Evolutionary conservation across 2,329 filamentous ascomycete genomes (phyloP), one percentile per base, ranked within the genome.

Genomic region (Nannizziopsis barbatae): DNA sequence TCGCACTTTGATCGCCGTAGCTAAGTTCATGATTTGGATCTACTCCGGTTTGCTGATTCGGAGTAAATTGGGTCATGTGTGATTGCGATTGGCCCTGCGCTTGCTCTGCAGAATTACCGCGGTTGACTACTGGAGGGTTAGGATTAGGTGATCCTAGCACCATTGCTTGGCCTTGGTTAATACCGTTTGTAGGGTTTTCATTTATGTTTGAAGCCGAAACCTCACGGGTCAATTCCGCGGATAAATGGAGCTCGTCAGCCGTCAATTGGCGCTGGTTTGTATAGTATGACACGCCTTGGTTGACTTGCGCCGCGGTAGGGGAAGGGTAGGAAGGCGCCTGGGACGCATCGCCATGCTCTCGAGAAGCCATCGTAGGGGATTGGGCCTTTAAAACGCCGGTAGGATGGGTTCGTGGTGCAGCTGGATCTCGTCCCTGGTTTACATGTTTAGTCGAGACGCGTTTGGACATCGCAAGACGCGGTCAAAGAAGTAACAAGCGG

Each of bases 1-100:
- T 82, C 11, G 81, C 77, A 9, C 80, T 79, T 50, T 73, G 74
- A 53, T 83, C 80, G 35, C 74, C 73, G 58, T 75, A 74, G 55
- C 67, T 70, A 54, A 76, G 52, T 44, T 72, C 64, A 46, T 71
- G 66, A 51, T 71, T 68, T 11, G 66, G 68, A 48, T 71, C 69
- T 45, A 68, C 64, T 31, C 65, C 65, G 10, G 68, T 65, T 53
- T 71, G 68, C 49, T 69, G 65, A 51, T 65, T 68, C 7, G 68
- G 64, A 10, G 67, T 59, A 51, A 70, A 69, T 51, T 67, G 65
- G 17, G 68, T 60, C 59, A 69, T 60, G 60, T 65, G 62, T 49
- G 22, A 27, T 7, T 67, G 58, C 52, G 56, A 52, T n/a, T 12
- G 52, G 14, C 53, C 52, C 31, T 52, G 53, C 6, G 50, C 47